These are phyloP conservation scores for Hypoxylon rickii DNA, from an alignment of 495 filamentous ascomycete species.

Conservation along the genomic window DNA sequence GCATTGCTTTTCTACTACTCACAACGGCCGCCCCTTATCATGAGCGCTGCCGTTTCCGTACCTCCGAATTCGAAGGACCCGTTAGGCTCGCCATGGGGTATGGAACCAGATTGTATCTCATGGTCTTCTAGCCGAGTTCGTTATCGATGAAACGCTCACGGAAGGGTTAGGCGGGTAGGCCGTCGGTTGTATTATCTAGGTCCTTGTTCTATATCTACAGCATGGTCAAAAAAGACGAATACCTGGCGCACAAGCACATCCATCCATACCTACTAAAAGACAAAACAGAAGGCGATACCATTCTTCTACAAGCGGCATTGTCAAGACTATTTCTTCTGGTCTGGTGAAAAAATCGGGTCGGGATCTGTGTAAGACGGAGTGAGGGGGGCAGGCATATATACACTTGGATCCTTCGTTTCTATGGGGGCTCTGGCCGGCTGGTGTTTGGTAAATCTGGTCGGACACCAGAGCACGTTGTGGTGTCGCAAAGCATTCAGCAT, in stretches of 20 bases:
- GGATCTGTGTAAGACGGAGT: slow-evolving; percentile 18
- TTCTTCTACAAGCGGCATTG: slow-evolving; percentile 23
- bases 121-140: slow-evolving; percentile 4
- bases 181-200: slow-evolving; percentile 29
- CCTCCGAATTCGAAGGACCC: slow-evolving; percentile 6
- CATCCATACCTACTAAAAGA: slow-evolving; percentile 12
- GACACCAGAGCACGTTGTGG: slow-evolving; percentile 28
- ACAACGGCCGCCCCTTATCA: slow-evolving; percentile 1
- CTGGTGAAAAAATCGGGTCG: slow-evolving; percentile 23
- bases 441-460: slow-evolving; percentile 33
- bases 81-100: slow-evolving; percentile 8
- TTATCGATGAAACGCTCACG: slow-evolving; percentile 1
- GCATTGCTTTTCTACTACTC: slow-evolving; percentile 30
- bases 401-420: slow-evolving; percentile 34
- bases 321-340: slow-evolving; percentile 10
- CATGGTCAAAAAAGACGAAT: slow-evolving; percentile 30
- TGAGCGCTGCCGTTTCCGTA: slow-evolving; percentile 9
- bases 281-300: slow-evolving; percentile 31
- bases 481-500: slow-evolving; percentile 34
- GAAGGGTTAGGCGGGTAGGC: slow-evolving; percentile 14
- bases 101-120: not conserved
- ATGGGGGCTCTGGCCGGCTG: slow-evolving; percentile 31
- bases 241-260: slow-evolving; percentile 12
- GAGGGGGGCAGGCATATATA: slow-evolving; percentile 22
- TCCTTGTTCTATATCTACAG: slow-evolving; percentile 28